A percentile compares a stretch with the other conserved stretches of the same genome.
Evolutionary conservation across 2,329 filamentous ascomycete genomes (phyloP).

Genomic region (Atkinsonella hypoxylon): DNA sequence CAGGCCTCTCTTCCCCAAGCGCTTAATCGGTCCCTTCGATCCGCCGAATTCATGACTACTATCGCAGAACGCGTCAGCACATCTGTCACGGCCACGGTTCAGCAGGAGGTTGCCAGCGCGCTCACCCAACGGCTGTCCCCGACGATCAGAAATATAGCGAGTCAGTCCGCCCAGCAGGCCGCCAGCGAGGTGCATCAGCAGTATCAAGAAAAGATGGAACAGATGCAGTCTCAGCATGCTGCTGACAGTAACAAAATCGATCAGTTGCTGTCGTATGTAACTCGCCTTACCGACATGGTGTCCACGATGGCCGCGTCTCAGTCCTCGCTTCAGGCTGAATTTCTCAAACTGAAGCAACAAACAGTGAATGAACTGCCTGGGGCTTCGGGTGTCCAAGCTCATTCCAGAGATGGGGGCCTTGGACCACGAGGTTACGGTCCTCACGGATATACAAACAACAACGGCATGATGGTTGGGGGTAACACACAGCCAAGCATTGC

Average conservation of each 20-base stretch:
- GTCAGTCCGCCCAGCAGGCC: constrained; percentile 55
- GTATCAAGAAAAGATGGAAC: constrained; percentile 37
- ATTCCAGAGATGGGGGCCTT: background rate
- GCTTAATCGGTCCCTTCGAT: constrained; percentile 42
- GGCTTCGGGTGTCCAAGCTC: constrained; percentile 12
- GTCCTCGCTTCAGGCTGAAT: constrained; percentile 53
- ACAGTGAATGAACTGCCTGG: constrained; percentile 31
- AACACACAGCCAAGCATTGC: constrained; percentile 18
- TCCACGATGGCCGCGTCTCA: constrained; percentile 58
- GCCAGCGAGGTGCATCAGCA: constrained; percentile 56
- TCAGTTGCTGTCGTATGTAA: constrained; percentile 55
- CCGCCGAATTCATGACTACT: constrained; percentile 57
- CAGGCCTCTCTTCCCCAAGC: constrained; percentile 59
- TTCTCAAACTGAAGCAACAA: constrained; percentile 45
- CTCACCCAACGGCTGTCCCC: constrained; percentile 55
- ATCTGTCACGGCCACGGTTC: constrained; percentile 54
- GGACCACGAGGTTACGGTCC: constrained; percentile 2
- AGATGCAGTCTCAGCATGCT: constrained; percentile 36
- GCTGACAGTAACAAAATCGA: constrained; percentile 55
- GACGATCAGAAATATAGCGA: constrained; percentile 51
- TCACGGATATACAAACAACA: constrained; percentile 13
- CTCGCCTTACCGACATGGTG: constrained; percentile 55
- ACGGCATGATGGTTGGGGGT: constrained; percentile 13
- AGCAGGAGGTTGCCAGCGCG: constrained; percentile 52
- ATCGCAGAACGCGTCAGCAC: constrained; percentile 59